Base-by-base conservation (phyloP, 805 yeast genomes). In the Pichia occidentalis region DNA sequence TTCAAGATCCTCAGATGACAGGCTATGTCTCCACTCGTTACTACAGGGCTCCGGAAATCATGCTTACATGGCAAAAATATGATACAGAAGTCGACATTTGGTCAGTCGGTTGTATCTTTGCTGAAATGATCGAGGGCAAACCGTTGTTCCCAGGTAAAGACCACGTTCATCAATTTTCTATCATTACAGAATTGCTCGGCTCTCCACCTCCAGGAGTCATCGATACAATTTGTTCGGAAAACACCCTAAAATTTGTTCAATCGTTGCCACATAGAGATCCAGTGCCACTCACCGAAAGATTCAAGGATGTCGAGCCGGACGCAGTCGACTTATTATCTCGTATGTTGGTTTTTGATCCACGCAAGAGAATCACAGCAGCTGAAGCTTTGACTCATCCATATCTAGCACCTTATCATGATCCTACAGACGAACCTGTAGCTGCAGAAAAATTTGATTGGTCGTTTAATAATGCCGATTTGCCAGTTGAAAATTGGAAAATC, bases 401-500 rank as follows among this genome's bases (percentile, higher is more conserved):
- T 61, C 66, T 92, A 63, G 84, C 86, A 20, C 95, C 95, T 10
- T 92, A 90, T 61, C 98, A 92, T 60, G 98, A 92, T 56, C 95
- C 97, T 23, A 75, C 87, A 4, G 99, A 92, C 63, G 99, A 92
- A 64, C 98, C 99, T 1, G 82, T 75, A 5, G 95, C 97, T 22
- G 85, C 79, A 34, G 85, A 82, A 49, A 83, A 82, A 58, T 92
- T 92, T 54, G 98, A 92, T 63, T 92, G 99, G 99, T 80, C 92
- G 53, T 90, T 90, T 62, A 90, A 92, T 60, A 97, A 94, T 51
- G 97, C 96, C 0, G 98, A 90, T 61, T 71, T 90, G 52, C 97
- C 97, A 3, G 92, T 92, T 13, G 97, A 92, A 55, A 86, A 96
- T 11, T 90, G 98, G 98, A 79, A 95, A 65, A 95, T 87, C 14